A percentile compares a stretch with the other conserved stretches of the same genome.
Conservation (phyloP, 768 basidiomycete genomes). For the Boletus coccyginus region DNA sequence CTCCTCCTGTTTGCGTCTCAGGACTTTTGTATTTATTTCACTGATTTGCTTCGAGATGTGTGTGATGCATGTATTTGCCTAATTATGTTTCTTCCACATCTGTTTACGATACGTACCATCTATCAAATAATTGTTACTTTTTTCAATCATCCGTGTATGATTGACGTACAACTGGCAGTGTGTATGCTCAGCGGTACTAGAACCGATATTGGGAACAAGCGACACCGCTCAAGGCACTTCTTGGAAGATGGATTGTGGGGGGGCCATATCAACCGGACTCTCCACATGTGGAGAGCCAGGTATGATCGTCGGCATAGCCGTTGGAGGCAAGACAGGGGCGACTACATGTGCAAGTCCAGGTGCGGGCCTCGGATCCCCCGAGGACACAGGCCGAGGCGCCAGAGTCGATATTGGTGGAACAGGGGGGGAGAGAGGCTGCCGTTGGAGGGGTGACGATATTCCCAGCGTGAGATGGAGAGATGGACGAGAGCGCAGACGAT, state of each 20-base stretch:
- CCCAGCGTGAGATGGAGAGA: conserved; percentile 7
- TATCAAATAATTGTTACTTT: not conserved
- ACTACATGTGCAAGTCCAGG: conserved; percentile 1
- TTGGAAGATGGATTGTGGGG: conserved; percentile 11
- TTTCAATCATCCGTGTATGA: conserved; percentile 1
- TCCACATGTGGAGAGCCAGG: conserved; percentile 25
- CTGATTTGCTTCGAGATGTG: not conserved
- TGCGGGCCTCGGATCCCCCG: not conserved
- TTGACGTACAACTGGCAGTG: not conserved
- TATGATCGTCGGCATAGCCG: conserved; percentile 20
- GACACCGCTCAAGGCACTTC: not conserved
- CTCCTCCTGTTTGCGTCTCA: not conserved
- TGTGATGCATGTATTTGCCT: not conserved
- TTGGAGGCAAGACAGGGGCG: conserved; percentile 8
- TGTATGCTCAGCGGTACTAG: not conserved
- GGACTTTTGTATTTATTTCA: conserved; percentile 6
- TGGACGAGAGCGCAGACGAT: conserved; percentile 2
- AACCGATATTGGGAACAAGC: not conserved
- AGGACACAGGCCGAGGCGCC: not conserved
- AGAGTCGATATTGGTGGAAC: conserved; percentile 22
- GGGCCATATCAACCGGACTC: conserved; percentile 30
- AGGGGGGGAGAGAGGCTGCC: conserved; percentile 9
- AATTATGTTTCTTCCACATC: not conserved
- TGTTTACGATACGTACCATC: too few relatives aligned
- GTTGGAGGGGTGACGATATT: not conserved